Evolutionary conservation across 2,329 filamentous ascomycete genomes (phyloP).

Genomic region (Ophiostoma sp.): DNA sequence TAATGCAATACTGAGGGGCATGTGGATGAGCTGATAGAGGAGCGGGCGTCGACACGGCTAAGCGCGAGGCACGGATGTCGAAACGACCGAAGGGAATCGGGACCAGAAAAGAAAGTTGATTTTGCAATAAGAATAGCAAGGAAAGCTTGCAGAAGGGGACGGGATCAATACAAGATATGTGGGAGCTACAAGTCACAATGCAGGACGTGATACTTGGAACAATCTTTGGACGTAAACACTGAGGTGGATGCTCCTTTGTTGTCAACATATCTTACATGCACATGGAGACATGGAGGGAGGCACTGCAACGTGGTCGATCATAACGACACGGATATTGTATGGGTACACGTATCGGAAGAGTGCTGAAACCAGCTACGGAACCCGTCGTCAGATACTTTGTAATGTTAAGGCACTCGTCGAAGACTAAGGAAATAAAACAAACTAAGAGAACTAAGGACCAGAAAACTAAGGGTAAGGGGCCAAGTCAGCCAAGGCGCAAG

Average conservation of each 20-base stretch:
- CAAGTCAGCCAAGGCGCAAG: neutral
- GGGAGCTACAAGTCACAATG: neutral
- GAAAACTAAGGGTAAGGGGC: neutral
- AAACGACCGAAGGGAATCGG: neutral
- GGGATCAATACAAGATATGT: conserved; percentile 3
- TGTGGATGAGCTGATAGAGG: neutral
- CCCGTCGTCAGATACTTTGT: no score
- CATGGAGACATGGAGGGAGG: neutral
- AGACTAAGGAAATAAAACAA: neutral
- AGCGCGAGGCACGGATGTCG: neutral
- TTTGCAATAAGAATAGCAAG: conserved; percentile 1
- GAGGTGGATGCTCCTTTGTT: neutral
- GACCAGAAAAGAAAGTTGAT: neutral
- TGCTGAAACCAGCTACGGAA: neutral
- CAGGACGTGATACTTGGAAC: neutral
- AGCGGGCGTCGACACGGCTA: neutral
- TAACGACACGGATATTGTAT: neutral
- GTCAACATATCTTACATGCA: neutral
- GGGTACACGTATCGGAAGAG: neutral
- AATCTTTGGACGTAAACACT: neutral
- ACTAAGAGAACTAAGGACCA: neutral
- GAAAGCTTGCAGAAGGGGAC: neutral
- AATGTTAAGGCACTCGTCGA: neutral
- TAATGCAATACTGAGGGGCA: neutral
- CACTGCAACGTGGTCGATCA: conserved; percentile 5